These are phyloP conservation scores for Russula brevipes DNA, from an alignment of 768 basidiomycete species.

Conservation along the genomic window DNA sequence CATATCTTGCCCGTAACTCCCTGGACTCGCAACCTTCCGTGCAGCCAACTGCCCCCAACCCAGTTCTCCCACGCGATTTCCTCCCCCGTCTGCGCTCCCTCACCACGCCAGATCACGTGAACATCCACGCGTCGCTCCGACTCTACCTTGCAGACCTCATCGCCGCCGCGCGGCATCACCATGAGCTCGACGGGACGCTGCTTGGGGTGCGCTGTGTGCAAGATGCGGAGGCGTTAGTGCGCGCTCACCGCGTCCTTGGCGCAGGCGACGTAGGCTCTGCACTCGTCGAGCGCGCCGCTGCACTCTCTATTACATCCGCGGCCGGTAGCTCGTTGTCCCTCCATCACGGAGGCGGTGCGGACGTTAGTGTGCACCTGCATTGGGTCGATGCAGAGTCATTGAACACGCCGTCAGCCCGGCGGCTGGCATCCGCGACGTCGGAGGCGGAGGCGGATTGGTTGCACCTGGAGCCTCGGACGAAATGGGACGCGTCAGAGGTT, in stretches of 20 bases:
- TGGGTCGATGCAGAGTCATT: conserved; percentile 1
- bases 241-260: conserved; percentile 62
- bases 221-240: conserved; percentile 63
- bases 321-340: conserved; percentile 8
- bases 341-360: not conserved
- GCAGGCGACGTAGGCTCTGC: conserved; percentile 57
- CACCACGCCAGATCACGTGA: conserved; percentile 16
- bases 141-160: conserved; percentile 73
- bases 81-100: conserved; percentile 31
- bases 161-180: conserved; percentile 66
- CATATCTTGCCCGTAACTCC: conserved; percentile 32
- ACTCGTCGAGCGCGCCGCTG: conserved; percentile 37
- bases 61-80: conserved; percentile 30
- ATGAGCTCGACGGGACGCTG: conserved; percentile 61
- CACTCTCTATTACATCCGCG: conserved; percentile 7
- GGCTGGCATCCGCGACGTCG: not conserved
- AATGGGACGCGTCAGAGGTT: conserved; percentile 63
- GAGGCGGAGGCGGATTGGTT: conserved; percentile 11
- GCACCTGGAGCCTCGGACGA: conserved; percentile 28
- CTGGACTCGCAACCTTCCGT: conserved; percentile 28
- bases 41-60: not conserved
- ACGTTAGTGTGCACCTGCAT: not conserved
- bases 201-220: conserved; percentile 55
- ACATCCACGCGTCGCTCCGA: conserved; percentile 40
- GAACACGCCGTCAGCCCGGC: not conserved